phyloP scores from a whole-genome alignment of 495 filamentous ascomycete genomes.

The Aspergillus egyptiacus region DNA sequence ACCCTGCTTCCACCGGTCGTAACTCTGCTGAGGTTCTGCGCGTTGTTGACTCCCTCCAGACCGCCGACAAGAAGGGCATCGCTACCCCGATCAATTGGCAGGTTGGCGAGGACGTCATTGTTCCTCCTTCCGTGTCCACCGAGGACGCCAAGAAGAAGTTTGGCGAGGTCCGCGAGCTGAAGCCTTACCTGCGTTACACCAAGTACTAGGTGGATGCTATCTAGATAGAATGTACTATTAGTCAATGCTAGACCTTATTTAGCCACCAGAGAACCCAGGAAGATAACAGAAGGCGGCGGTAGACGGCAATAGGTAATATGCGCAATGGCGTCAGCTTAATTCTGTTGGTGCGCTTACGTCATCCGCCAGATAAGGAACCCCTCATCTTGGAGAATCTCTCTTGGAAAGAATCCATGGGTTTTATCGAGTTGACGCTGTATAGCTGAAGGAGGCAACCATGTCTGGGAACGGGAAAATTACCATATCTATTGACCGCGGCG shows the following conservation, averaged over 20 bases:
- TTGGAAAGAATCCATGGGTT: background rate
- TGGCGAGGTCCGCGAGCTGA: constrained; percentile 57
- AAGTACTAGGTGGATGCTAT: constrained; percentile 8
- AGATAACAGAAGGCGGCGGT: background rate
- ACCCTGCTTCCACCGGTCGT: constrained; percentile 59
- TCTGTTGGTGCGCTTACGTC: background rate
- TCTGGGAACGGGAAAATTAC: constrained; percentile 7
- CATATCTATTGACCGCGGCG: constrained; percentile 48
- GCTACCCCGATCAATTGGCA: constrained; percentile 61
- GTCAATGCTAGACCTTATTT: background rate
- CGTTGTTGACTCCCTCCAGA: constrained; percentile 61
- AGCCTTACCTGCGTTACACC: constrained; percentile 45
- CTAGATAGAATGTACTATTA: constrained; percentile 1
- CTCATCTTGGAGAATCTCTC: background rate
- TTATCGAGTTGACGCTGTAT: background rate
- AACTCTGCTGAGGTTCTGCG: constrained; percentile 62
- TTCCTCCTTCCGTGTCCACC: constrained; percentile 57
- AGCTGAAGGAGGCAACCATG: background rate
- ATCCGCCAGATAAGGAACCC: background rate
- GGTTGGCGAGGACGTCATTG: constrained; percentile 60
- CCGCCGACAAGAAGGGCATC: constrained; percentile 56
- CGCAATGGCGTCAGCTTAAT: background rate
- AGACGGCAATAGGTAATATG: background rate
- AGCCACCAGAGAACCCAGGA: background rate
- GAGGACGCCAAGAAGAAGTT: constrained; percentile 63